Evolutionary conservation across 164 flowering plant species (phyloP), one percentile per base, ranked within the genome.

Genomic region (Magnolia kwangsiensis): DNA sequence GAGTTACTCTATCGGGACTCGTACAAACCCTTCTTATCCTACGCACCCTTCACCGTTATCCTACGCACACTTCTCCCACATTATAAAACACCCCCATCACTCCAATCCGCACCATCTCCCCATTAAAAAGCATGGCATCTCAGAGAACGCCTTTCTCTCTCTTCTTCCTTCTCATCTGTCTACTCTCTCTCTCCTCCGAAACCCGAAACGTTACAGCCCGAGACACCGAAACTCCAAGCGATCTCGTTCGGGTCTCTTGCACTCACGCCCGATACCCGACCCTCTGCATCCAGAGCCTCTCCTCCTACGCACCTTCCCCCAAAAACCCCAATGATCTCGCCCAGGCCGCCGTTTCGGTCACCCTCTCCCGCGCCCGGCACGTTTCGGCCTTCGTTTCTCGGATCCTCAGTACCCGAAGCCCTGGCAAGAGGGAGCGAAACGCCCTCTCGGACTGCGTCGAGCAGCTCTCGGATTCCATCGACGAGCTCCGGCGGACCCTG

Each of bases 391-490:
- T 75, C 82, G 80, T 89, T n/a, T 19, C 79, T 31, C 37, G 19
- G 7, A 65, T 79, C 51, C 7, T 72, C 6, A 4, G n/a, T 1
- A 27, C 18, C n/a, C 67, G 49, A 4, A 65, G 50, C 49, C 67
- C 19, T 1, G 66, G 51, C 45, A 77, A 76, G 75, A 49, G 86
- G 37, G 87, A 85, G 81, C 78, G 76, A 37, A 78, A 64, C 3
- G 93, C 94, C 2, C 67, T 90, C 59, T 75, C 71, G 0, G 97
- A 90, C 87, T 92, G 94, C 80, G 76, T 86, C 14, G 92, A 88
- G 69, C 87, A 89, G 86, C 78, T 92, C 14, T 79, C 86, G 0
- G 91, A 90, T 77, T 81, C 93, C 20, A 84, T 89, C 49, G 90
- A 89, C 63, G 85, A 89, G 82, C 82, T 92, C 72, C 76, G 82